Evolutionary conservation across 2,329 filamentous ascomycete genomes (phyloP), one percentile per base, ranked within the genome.

Genomic region (Colletotrichum horii): DNA sequence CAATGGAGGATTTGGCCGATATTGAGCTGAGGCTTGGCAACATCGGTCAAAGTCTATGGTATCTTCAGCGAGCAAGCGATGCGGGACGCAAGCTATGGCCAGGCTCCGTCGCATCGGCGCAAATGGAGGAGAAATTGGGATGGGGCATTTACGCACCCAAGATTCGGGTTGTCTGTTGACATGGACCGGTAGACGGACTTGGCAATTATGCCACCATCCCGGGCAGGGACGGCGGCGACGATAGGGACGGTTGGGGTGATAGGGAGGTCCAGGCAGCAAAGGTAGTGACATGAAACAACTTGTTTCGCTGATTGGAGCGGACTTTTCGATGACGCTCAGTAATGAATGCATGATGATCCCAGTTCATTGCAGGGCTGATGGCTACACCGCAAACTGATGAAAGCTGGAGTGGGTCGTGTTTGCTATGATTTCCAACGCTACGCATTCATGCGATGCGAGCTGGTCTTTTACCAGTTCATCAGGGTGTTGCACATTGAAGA

Each of bases 291-390:
- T 1, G 0, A 3, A 6, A 48, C n/a, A 48, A 48, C 11, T 48
- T 22, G n/a, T 52, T 22, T 1, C 6, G 11, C 22, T 52, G 19
- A 22, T 14, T 14, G 19, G 6, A 52, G n/a, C 6, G 3, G 6
- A 8, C n/a, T 14, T 52, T 7, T 52, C 4, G n/a, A 6, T 22
- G 43, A 52, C 0, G 1, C n/a, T 3, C 2, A 4, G n/a, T 22
- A 22, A 3, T 12, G 4, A 2, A 22, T 1, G 11, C n/a, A 52
- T 52, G 43, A 22, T 52, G n/a, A 14, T 22, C 43, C 43, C 2
- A 52, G 11, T 52, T 22, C n/a, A 52, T 52, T 22, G 43, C 43
- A 52, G n/a, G 43, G n/a, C 43, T 48, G 43, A 2, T 22, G 43
- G 1, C 43, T 22, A 22, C 43, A 52, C 43, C 43, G 43, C 43